phyloP scores from a whole-genome alignment of 1,284 basidiomycete species.

The Peniophora sp. region DNA sequence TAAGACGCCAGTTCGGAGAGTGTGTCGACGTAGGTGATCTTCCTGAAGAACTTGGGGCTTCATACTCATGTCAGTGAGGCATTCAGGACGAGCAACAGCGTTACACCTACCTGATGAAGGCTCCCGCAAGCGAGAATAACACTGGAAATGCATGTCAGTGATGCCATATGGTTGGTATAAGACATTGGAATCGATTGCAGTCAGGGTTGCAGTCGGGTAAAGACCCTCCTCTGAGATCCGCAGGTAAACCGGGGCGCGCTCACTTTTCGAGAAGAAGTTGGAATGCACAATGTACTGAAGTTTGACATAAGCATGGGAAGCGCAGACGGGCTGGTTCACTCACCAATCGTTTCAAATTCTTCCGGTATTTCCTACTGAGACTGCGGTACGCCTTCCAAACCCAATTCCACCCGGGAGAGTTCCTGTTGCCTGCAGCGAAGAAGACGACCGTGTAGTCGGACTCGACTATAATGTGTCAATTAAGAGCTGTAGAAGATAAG shows the following conservation, averaged over 20 bases:
- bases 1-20: conserved; percentile 67
- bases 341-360: conserved; percentile 78
- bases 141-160: conserved; percentile 32
- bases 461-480: conserved; percentile 48
- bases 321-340: conserved; percentile 13
- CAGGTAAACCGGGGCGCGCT: too few relatives aligned
- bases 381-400: conserved; percentile 84
- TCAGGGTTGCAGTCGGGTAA: neutral
- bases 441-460: conserved; percentile 83
- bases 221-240: too few relatives aligned
- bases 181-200: too few relatives aligned
- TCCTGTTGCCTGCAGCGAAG: conserved; percentile 70
- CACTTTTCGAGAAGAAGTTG: conserved; percentile 82
- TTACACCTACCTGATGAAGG: conserved; percentile 61
- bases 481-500: neutral
- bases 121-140: conserved; percentile 78
- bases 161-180: too few relatives aligned
- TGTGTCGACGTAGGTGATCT: conserved; percentile 65
- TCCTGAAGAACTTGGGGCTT: conserved; percentile 83
- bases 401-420: conserved; percentile 82
- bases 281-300: conserved; percentile 76
- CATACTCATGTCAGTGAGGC: neutral
- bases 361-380: conserved; percentile 75
- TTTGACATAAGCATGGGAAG: conserved; percentile 2
- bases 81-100: neutral